Percentiles rank a stretch among this genome's conserved stretches.
Conservation (phyloP, 2,329 filamentous ascomycete genomes). For the Neocatenulostroma microsporum region DNA sequence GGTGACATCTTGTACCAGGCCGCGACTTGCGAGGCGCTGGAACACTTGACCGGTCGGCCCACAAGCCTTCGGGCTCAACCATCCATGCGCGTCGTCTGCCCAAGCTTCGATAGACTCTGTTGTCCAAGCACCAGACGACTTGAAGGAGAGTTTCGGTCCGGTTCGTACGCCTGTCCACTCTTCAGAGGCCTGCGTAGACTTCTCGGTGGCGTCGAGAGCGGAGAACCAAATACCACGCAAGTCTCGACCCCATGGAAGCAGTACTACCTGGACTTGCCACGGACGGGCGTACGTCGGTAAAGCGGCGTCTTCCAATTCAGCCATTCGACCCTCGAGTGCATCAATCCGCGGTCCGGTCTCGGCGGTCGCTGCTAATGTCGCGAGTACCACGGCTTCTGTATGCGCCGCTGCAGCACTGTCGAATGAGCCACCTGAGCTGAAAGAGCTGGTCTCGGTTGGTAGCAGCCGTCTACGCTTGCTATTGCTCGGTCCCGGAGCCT, state of each 20-base stretch:
- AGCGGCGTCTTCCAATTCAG: constrained; percentile 49
- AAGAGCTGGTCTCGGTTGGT: constrained; percentile 31
- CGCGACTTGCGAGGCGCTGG: constrained; percentile 65
- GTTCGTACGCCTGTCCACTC: constrained; percentile 38
- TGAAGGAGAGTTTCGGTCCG: constrained; percentile 19
- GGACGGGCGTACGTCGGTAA: constrained; percentile 56
- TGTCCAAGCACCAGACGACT: constrained; percentile 41
- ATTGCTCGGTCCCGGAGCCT: constrained; percentile 27
- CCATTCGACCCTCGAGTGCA: constrained; percentile 41
- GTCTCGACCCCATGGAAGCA: constrained; percentile 59
- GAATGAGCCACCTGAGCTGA: constrained; percentile 33
- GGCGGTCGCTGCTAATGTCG: constrained; percentile 26
- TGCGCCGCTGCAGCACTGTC: constrained; percentile 28
- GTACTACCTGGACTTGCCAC: constrained; percentile 69
- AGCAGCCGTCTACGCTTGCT: constrained; percentile 27
- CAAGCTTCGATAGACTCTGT: constrained; percentile 43
- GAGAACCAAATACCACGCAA: constrained; percentile 48
- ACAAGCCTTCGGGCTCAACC: constrained; percentile 63
- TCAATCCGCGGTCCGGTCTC: constrained; percentile 40
- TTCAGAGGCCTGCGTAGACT: constrained; percentile 36
- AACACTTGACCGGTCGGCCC: constrained; percentile 56
- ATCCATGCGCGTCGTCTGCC: constrained; percentile 44
- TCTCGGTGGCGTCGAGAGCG: constrained; percentile 32
- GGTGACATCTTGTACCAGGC: constrained; percentile 57
- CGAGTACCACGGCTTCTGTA: constrained; percentile 27